phyloP scores from a whole-genome alignment of 306 rosid genomes.

The Mucuna pruriens region DNA sequence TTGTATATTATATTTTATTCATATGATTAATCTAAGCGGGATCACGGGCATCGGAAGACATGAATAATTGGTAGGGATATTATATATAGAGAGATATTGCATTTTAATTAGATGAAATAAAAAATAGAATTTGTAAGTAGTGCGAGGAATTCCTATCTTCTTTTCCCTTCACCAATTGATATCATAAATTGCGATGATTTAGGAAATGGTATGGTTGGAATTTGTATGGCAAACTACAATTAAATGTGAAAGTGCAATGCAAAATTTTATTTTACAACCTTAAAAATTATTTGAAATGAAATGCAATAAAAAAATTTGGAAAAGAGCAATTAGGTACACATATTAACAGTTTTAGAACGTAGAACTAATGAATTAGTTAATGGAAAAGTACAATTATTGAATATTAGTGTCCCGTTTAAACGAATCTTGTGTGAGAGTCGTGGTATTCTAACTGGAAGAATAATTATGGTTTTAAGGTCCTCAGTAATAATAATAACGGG shows the following conservation, averaged over 20 bases:
- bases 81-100: not conserved
- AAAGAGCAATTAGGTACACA: not conserved
- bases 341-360: not conserved
- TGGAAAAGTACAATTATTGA: not conserved
- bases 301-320: not conserved
- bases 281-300: not conserved
- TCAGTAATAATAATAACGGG: not conserved
- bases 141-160: not conserved
- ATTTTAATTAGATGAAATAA: not conserved
- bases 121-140: not conserved
- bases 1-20: too few species aligned
- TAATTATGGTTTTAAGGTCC: constrained; percentile 1
- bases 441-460: not conserved
- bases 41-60: too few species aligned
- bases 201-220: not conserved
- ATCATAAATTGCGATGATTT: not conserved
- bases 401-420: not conserved
- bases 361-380: not conserved
- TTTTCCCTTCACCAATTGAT: not conserved
- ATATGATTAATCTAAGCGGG: too few species aligned
- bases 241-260: not conserved
- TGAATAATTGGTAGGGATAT: not conserved
- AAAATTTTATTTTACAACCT: not conserved
- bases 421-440: not conserved
- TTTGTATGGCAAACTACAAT: not conserved